phyloP scores from a whole-genome alignment of 2,329 filamentous ascomycete species.

The Phyllosticta paracitricarpa region DNA sequence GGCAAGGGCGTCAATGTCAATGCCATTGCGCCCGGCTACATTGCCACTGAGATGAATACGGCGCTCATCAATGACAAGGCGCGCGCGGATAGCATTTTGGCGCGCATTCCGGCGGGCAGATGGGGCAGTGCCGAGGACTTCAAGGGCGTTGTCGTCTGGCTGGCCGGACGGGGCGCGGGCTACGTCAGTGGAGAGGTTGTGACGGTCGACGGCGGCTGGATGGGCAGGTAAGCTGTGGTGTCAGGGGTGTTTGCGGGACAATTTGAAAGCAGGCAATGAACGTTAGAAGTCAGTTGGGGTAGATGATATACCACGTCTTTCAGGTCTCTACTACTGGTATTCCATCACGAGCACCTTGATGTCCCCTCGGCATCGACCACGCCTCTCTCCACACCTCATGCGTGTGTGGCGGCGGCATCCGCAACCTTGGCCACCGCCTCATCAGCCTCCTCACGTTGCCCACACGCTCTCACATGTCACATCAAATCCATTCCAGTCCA shows the following conservation, averaged over 20 bases:
- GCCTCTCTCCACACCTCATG: no score
- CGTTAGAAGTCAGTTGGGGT: neutral
- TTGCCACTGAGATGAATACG: slow-evolving; percentile 89
- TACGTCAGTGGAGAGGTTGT: slow-evolving; percentile 78
- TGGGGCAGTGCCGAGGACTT: slow-evolving; percentile 85
- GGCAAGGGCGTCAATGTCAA: slow-evolving; percentile 73
- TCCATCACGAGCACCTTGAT: no score
- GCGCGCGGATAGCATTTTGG: slow-evolving; percentile 63
- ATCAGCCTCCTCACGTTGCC: neutral
- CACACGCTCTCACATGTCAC: neutral
- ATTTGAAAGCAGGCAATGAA: neutral
- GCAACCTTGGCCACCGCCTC: neutral
- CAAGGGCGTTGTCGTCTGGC: slow-evolving; percentile 68
- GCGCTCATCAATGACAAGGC: slow-evolving; percentile 65
- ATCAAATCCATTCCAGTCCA: neutral
- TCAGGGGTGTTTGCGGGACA: neutral
- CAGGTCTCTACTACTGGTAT: no score
- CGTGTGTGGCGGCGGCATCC: no score
- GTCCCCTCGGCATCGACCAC: no score
- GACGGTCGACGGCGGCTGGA: slow-evolving; percentile 86
- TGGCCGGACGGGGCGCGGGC: slow-evolving; percentile 64
- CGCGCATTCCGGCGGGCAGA: slow-evolving; percentile 70
- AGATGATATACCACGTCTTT: no score
- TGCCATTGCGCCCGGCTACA: slow-evolving; percentile 81
- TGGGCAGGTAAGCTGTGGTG: slow-evolving; percentile 55